Conservation (phyloP, 108 stramenopile species). For the Cylindrotheca fusiformis region DNA sequence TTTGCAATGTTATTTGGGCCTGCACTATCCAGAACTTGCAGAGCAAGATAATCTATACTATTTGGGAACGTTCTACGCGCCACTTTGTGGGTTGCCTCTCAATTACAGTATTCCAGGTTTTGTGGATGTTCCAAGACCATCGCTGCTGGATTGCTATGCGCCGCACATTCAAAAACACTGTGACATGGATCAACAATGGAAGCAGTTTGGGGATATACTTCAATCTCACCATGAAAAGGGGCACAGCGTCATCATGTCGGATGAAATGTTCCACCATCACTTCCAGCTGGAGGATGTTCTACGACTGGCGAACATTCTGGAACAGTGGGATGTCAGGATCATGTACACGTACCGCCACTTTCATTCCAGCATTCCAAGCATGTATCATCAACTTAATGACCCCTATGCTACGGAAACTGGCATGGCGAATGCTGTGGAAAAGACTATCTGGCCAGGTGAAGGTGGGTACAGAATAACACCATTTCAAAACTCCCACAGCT, state of each 20-base stretch:
- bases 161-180: not conserved
- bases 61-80: not conserved
- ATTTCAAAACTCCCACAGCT: not conserved
- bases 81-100: not conserved
- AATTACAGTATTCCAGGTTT: not conserved
- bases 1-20: constrained; percentile 7
- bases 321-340: constrained; percentile 24
- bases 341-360: constrained; percentile 24
- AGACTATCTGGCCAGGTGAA: not conserved
- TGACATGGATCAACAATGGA: not conserved
- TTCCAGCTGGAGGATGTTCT: not conserved
- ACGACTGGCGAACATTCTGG: not conserved
- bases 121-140: not conserved
- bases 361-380: constrained; percentile 19
- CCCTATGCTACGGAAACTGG: not conserved
- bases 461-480: not conserved
- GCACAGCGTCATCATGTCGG: not conserved
- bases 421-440: not conserved
- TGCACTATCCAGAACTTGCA: not conserved
- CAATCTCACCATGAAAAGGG: not conserved
- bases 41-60: not conserved
- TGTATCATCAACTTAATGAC: constrained; percentile 20
- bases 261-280: not conserved
- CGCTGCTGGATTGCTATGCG: not conserved
- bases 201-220: not conserved